Conservation (phyloP, 129 eudicot genomes). For the Ambrosia trifida region DNA sequence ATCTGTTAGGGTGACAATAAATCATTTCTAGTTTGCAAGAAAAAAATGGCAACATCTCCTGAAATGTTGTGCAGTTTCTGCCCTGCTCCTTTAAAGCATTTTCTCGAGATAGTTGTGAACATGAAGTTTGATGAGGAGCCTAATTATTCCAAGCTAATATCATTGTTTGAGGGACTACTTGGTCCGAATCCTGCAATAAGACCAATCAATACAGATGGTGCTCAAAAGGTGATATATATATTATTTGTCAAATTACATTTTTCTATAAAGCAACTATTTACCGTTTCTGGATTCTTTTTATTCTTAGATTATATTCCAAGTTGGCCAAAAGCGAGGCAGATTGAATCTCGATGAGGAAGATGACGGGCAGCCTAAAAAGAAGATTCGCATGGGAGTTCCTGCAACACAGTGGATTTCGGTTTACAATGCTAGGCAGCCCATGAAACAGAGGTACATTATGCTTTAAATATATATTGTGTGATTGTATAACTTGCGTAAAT, state of each 20-base stretch:
- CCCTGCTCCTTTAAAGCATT: slow-evolving; percentile 66
- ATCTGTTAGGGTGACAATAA: slow-evolving; percentile 74
- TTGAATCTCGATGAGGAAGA: slow-evolving; percentile 67
- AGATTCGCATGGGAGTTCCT: slow-evolving; percentile 77
- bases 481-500: too few relatives aligned
- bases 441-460: slow-evolving; percentile 69
- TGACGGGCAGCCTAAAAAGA: slow-evolving; percentile 75
- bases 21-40: slow-evolving; percentile 80
- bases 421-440: slow-evolving; percentile 76
- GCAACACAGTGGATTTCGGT: slow-evolving; percentile 84
- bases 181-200: slow-evolving; percentile 47
- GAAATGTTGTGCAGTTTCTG: slow-evolving; percentile 70
- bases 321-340: slow-evolving; percentile 49
- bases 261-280: background rate
- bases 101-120: slow-evolving; percentile 72
- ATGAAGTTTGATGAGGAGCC: slow-evolving; percentile 94
- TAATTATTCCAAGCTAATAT: slow-evolving; percentile 79
- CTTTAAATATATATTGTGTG: background rate
- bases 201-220: slow-evolving; percentile 46
- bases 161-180: slow-evolving; percentile 58
- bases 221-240: slow-evolving; percentile 45
- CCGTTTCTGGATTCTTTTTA: background rate
- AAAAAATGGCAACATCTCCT: slow-evolving; percentile 82
- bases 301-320: slow-evolving; percentile 41
- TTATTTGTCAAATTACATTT: background rate